These are phyloP conservation scores for Leptographium lundbergii DNA, from an alignment of 2,329 filamentous ascomycete genomes.

Conservation along the genomic window DNA sequence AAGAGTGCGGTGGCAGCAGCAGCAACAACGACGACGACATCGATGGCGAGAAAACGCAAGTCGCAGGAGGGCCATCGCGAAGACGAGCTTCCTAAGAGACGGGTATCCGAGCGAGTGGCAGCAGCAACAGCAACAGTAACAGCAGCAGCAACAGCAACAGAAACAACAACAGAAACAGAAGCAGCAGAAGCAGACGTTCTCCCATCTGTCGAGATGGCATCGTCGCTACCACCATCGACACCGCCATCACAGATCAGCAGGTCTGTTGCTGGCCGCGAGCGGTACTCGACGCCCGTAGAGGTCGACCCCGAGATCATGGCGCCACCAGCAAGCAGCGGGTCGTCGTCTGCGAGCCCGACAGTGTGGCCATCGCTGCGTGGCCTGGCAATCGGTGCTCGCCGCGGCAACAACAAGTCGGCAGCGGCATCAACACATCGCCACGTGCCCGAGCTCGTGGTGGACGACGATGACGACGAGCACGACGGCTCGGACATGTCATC, in stretches of 20 bases:
- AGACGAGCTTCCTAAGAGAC: slow-evolving; percentile 8
- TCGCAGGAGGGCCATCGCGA: slow-evolving; percentile 9
- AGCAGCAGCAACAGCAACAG: not conserved
- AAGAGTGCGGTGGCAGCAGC: no score
- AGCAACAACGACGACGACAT: not conserved
- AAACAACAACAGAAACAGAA: not conserved
- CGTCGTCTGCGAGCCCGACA: slow-evolving; percentile 26
- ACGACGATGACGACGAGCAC: slow-evolving; percentile 16
- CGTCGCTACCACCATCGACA: slow-evolving; percentile 21
- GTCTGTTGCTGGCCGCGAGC: slow-evolving; percentile 12
- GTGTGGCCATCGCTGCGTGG: slow-evolving; percentile 40
- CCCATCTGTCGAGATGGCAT: slow-evolving; percentile 19
- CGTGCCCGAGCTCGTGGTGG: slow-evolving; percentile 22
- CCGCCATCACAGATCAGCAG: slow-evolving; percentile 1
- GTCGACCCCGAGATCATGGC: slow-evolving; percentile 38
- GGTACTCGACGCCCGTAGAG: slow-evolving; percentile 28
- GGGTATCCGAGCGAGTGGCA: not conserved
- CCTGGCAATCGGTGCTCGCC: slow-evolving; percentile 30
- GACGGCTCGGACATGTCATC: slow-evolving; percentile 46
- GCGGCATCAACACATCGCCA: slow-evolving; percentile 16
- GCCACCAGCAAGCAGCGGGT: slow-evolving; percentile 42
- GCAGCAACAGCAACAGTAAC: not conserved
- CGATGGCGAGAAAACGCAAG: slow-evolving; percentile 8
- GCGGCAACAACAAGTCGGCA: slow-evolving; percentile 13
- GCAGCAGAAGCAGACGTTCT: slow-evolving; percentile 1